These are phyloP conservation scores for Ambrosiella xylebori DNA, from an alignment of 2,329 filamentous ascomycete species.

Conservation along the genomic window DNA sequence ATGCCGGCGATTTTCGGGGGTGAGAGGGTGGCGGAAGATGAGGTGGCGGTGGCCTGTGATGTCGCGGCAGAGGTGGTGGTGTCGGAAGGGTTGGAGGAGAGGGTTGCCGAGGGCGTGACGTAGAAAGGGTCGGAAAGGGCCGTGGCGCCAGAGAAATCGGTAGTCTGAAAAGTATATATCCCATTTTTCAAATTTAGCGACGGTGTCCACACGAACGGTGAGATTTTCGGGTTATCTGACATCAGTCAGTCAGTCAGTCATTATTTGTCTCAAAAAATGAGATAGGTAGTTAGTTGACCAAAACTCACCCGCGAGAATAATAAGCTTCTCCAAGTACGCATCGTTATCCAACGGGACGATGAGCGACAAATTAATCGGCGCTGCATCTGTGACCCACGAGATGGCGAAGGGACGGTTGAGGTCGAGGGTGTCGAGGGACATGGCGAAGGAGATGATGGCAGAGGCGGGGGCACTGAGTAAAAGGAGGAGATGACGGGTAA, in stretches of 20 bases:
- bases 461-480: neutral
- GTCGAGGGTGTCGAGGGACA: neutral
- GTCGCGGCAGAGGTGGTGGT: neutral
- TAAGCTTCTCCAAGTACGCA: neutral
- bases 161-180: neutral
- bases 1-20: conserved; percentile 5
- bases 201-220: neutral
- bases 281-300: neutral
- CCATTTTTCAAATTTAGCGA: neutral
- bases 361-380: conserved; percentile 2
- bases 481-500: neutral
- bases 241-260: neutral
- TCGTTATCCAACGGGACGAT: neutral
- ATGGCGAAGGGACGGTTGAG: conserved; percentile 1
- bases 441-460: neutral
- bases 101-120: neutral
- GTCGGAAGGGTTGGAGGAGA: neutral
- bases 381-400: conserved; percentile 4
- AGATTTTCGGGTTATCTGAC: neutral
- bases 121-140: neutral
- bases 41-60: neutral
- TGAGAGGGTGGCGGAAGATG: neutral
- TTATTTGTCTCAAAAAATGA: neutral
- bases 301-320: neutral
- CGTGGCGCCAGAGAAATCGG: neutral